Evolutionary conservation across 1,284 basidiomycete species (phyloP).

Genomic region (Somion occarium): DNA sequence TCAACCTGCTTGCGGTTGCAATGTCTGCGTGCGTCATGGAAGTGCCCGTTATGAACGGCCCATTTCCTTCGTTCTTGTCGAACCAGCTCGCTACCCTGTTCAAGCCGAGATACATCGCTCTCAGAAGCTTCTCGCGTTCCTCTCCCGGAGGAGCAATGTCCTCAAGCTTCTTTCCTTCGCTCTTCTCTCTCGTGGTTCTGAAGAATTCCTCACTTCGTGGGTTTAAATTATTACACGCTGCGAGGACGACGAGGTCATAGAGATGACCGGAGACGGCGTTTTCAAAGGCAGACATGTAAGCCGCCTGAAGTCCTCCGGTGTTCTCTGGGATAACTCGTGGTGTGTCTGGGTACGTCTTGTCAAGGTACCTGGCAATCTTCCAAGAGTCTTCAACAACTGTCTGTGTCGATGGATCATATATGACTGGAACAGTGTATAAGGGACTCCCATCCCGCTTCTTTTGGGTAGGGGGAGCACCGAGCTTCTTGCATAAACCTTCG

Average conservation of each 20-base stretch:
- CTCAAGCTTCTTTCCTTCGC: constrained; percentile 17
- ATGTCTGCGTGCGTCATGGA: constrained; percentile 16
- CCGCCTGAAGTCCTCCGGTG: constrained; percentile 16
- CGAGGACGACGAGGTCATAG: constrained; percentile 9
- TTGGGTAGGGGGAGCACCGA: constrained; percentile 18
- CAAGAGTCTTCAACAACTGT: constrained; percentile 34
- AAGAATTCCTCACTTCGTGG: constrained; percentile 17
- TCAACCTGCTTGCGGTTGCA: constrained; percentile 13
- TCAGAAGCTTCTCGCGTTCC: constrained; percentile 12
- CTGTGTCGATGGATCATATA: constrained; percentile 26
- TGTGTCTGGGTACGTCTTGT: constrained; percentile 37
- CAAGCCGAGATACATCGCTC: constrained; percentile 12
- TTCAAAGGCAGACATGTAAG: constrained; percentile 11
- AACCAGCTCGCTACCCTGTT: constrained; percentile 14
- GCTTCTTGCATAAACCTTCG: constrained; percentile 17
- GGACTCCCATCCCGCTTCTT: constrained; percentile 15
- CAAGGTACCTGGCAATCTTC: constrained; percentile 40
- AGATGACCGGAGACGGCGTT: constrained; percentile 5
- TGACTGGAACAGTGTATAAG: constrained; percentile 22
- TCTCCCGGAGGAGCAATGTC: constrained; percentile 13
- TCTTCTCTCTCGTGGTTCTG: constrained; percentile 17
- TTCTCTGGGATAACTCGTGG: constrained; percentile 25
- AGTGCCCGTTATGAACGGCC: constrained; percentile 16
- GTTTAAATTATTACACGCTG: constrained; percentile 7
- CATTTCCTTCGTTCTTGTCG: constrained; percentile 6